These are phyloP conservation scores for Triticum urartu DNA, from an alignment of 176 grass and related monocot species.

Conservation along the genomic window DNA sequence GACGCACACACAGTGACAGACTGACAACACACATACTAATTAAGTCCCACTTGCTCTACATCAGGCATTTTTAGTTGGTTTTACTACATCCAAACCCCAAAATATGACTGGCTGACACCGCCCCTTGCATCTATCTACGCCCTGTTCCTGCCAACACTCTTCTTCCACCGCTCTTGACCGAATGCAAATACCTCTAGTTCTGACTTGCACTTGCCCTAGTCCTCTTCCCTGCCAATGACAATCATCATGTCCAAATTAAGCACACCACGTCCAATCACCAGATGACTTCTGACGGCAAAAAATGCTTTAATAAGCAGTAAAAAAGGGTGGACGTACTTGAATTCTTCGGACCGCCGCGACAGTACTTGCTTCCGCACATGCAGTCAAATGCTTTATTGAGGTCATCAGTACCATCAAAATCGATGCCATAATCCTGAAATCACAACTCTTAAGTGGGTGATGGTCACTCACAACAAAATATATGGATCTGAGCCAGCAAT, in stretches of 20 bases:
- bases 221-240: slow-evolving; percentile 36
- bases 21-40: too few relatives aligned
- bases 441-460: background rate
- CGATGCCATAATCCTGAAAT: slow-evolving; percentile 44
- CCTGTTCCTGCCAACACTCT: background rate
- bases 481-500: background rate
- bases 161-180: background rate
- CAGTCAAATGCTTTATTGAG: slow-evolving; percentile 28
- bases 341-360: slow-evolving; percentile 20
- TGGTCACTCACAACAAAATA: background rate
- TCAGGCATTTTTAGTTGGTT: background rate
- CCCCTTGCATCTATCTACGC: background rate
- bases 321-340: slow-evolving; percentile 26
- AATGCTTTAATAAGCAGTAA: background rate
- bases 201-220: background rate
- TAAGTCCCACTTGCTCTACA: background rate
- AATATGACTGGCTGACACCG: background rate
- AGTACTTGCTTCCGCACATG: slow-evolving; percentile 38
- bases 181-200: background rate
- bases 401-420: slow-evolving; percentile 18
- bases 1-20: too few relatives aligned
- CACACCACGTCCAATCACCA: background rate
- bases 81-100: background rate
- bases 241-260: background rate
- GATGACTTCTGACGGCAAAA: background rate